Evolutionary conservation across 2,329 filamentous ascomycete genomes (phyloP).

Genomic region (Dothiorella sarmentorum): DNA sequence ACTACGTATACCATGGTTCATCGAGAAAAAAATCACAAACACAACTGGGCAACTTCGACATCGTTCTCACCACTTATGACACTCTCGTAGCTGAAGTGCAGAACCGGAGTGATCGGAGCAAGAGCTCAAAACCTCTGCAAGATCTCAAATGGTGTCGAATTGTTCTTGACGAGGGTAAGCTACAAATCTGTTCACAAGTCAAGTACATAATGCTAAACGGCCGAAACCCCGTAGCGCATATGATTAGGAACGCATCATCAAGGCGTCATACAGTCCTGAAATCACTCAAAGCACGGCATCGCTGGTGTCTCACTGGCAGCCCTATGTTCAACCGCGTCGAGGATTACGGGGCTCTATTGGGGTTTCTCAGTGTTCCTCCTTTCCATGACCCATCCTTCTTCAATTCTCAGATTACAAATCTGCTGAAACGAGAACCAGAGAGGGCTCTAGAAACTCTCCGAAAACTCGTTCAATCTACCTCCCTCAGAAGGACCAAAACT

Average conservation of each 20-base stretch:
- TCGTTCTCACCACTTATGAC: not conserved
- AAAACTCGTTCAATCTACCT: not conserved
- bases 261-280: too few species aligned
- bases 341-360: slow-evolving; percentile 14
- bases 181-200: too few species aligned
- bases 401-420: not conserved
- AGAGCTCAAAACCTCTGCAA: not conserved
- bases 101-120: too few species aligned
- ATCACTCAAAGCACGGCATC: not conserved
- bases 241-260: not conserved
- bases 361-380: slow-evolving; percentile 2
- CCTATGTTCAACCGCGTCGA: slow-evolving; percentile 6
- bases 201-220: not conserved
- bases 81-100: not conserved
- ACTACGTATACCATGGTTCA: too few species aligned
- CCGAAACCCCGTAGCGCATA: not conserved
- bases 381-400: slow-evolving; percentile 15
- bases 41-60: too few species aligned
- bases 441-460: not conserved
- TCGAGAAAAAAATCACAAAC: too few species aligned
- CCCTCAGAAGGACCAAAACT: not conserved
- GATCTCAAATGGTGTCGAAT: not conserved
- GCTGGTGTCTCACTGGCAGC: slow-evolving; percentile 19
- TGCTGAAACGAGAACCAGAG: not conserved
- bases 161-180: slow-evolving; percentile 3